Evolutionary conservation across 305 asterid genomes (phyloP), one percentile per base, ranked within the genome.

Genomic region (Fraxinus xanthoxyloides): DNA sequence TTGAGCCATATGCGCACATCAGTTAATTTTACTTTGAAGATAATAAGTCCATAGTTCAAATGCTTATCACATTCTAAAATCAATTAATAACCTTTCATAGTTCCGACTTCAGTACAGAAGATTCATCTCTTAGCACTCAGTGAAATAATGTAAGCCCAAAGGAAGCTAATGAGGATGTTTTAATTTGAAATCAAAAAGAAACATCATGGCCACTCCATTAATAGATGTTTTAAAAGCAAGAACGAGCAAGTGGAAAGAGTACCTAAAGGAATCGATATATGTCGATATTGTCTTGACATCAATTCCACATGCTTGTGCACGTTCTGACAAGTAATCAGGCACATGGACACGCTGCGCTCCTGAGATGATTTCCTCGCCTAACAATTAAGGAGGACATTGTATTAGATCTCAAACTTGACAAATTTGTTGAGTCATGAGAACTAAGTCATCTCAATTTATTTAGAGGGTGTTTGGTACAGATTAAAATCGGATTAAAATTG

Each of bases 361-460:
- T 10, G 98, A 95, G 56, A 95, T 95, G 56, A 95, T 95, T 83
- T 95, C 98, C 87, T 95, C 98, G n/a, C 98, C 98, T 95, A 69
- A 75, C 48, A 67, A 61, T 6, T 32, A 77, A 72, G 6, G 80
- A 67, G 8, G 74, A 67, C 36, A 12, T 67, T 67, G 36, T 67
- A 67, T 28, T 65, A 65, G 32, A 24, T 67, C 34, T 61, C 63
- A 51, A 51, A 51, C 63, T 12, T 38, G 59, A n/a, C 10, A 32
- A 35, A 31, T 75, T 75, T 43, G 38, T 48, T 3, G 26, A 54
- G 38, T 2, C 46, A 21, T 34, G 2, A 46, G 69, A 5, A 32
- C 4, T 24, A 65, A 24, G n/a, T 65, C 2, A 13, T 79, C 63
- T 67, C 82, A 46, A 36, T 65, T 63, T 56, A 19, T 24, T 7